Evolutionary conservation across 495 filamentous ascomycete genomes (phyloP).

Genomic region (Neurospora sp.): DNA sequence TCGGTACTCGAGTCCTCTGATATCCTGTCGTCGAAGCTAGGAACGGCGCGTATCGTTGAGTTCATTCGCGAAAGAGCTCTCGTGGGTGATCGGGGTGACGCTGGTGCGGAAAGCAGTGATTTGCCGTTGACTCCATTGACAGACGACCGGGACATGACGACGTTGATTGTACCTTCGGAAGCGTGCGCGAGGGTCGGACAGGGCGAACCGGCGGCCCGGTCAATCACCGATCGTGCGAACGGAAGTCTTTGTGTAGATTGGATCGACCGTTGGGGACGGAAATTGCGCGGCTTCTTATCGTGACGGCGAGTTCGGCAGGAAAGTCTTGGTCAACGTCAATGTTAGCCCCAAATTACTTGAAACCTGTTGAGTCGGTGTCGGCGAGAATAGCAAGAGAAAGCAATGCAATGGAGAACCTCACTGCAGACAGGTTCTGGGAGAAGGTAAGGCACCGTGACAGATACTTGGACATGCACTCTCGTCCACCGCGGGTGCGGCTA

Average conservation of each 20-base stretch:
- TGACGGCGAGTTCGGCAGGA: neutral
- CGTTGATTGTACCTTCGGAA: constrained; percentile 26
- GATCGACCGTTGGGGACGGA: neutral
- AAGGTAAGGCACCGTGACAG: neutral
- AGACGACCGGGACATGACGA: constrained; percentile 21
- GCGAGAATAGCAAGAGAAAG: neutral
- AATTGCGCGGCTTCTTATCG: neutral
- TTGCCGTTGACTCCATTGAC: constrained; percentile 12
- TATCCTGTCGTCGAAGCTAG: constrained; percentile 28
- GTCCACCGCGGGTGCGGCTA: neutral
- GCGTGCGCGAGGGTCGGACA: constrained; percentile 22
- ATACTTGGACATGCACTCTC: neutral
- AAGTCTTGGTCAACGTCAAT: neutral
- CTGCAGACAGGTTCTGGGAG: neutral
- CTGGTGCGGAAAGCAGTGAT: constrained; percentile 5
- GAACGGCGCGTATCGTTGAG: constrained; percentile 39
- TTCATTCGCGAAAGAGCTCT: constrained; percentile 18
- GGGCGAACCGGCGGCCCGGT: constrained; percentile 3
- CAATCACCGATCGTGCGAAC: neutral
- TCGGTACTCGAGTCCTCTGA: constrained; percentile 24
- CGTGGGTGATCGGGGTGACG: neutral
- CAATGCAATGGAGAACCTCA: neutral
- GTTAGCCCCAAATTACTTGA: neutral
- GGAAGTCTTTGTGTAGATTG: neutral
- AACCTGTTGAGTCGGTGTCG: neutral